Evolutionary conservation across 345 rosid species (phyloP).

Genomic region (Eucalyptus globulus): DNA sequence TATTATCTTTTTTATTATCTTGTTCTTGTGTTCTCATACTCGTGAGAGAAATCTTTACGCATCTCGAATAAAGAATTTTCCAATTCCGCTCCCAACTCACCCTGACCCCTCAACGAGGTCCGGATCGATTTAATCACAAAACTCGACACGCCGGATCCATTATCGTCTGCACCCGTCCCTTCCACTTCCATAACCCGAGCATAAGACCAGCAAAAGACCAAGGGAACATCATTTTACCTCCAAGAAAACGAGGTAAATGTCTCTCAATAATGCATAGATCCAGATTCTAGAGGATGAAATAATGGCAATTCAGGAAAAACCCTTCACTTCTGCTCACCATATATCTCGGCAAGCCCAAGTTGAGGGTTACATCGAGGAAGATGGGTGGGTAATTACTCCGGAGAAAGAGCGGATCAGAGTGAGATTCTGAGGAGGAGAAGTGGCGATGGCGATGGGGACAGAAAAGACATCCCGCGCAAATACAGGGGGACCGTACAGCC

Average conservation of each 20-base stretch:
- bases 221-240: too few species aligned
- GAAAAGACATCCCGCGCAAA: conserved; percentile 56
- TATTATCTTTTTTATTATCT: neutral
- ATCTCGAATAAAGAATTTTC: neutral
- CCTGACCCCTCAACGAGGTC: neutral
- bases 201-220: neutral
- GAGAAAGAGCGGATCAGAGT: neutral
- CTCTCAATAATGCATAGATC: too few species aligned
- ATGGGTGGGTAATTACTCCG: neutral
- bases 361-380: neutral
- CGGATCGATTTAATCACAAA: neutral
- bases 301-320: neutral
- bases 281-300: too few species aligned
- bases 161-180: neutral
- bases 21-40: too few species aligned
- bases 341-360: neutral
- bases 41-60: neutral
- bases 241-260: neutral
- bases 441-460: conserved; percentile 23
- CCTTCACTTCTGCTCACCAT: neutral
- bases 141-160: fast-evolving
- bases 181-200: neutral
- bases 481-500: conserved; percentile 33
- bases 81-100: neutral
- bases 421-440: conserved; percentile 8